Base-by-base conservation (phyloP, 2,329 filamentous ascomycete species). In the Hysterium pulicare region DNA sequence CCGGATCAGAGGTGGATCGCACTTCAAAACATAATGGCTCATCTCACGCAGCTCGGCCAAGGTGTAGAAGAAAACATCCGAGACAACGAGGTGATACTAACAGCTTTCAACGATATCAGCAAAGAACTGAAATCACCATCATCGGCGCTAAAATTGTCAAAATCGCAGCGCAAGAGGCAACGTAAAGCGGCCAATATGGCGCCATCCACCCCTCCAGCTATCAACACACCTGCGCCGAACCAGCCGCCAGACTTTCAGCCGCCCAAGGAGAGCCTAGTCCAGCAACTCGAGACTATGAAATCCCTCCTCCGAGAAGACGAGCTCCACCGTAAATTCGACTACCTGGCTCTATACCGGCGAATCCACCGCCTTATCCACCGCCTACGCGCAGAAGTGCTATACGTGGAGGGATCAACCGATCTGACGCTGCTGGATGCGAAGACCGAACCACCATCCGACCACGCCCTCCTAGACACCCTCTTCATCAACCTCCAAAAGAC, bases 271-370 rank as follows among this genome's bases (percentile, higher is more conserved):
- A 33, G 30, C 2, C 42, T 53, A 17, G 34, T 42, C 8, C 24
- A 38, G 2, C 40, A 49, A 2, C 37, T 57, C 9, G 23, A 11
- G 2, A 33, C 26, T 9, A 47, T 47, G 37, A 32, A 37, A n/a
- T 28, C 33, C 8, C 34, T 42, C 23, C 44, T 56, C 22, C 33
- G 40, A 20, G 39, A 38, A 4, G 30, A 47, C 9, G 51, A 58
- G 33, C 17, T 55, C 4, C 47, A 55, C 30, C 45, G 37, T 15
- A 42, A 46, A 33, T 58, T 56, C 42, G 53, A 58, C 33, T 53
- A 55, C 30, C 50, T 54, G 7, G 37, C 44, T 10, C 48, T 55
- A 39, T 56, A 48, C 37, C 49, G 51, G 2, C 48, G 53, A 10
- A 44, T 40, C 9, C 52, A 40, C 37, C 30, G 33, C 2, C 33